These are phyloP conservation scores for Candida yuanshanica DNA, from an alignment of 805 yeast genomes.

Conservation along the genomic window DNA sequence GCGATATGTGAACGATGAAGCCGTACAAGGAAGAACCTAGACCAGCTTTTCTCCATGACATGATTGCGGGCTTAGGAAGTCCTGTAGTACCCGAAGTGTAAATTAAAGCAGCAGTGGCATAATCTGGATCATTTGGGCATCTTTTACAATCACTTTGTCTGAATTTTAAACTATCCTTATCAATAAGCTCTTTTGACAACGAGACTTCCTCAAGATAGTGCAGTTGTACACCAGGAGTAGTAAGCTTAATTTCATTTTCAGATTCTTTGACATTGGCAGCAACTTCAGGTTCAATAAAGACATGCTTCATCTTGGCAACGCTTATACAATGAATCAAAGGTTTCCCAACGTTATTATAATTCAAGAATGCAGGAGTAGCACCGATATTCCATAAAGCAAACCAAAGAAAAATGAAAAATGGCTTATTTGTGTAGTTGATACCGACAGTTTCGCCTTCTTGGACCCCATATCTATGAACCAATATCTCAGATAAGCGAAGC, in stretches of 20 bases:
- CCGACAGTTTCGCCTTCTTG: slow-evolving; percentile 65
- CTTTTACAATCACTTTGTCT: slow-evolving; percentile 54
- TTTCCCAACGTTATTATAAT: slow-evolving; percentile 68
- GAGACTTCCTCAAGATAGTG: slow-evolving; percentile 47
- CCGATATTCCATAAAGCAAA: slow-evolving; percentile 88
- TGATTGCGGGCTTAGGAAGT: slow-evolving; percentile 86
- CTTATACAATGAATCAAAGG: slow-evolving; percentile 78
- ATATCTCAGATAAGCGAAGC: slow-evolving; percentile 57
- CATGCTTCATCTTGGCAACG: slow-evolving; percentile 55
- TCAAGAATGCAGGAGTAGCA: slow-evolving; percentile 81
- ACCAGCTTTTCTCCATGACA: slow-evolving; percentile 83
- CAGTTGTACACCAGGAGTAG: slow-evolving; percentile 35
- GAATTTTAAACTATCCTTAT: slow-evolving; percentile 40
- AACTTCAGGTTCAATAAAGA: slow-evolving; percentile 73
- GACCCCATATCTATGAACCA: slow-evolving; percentile 59
- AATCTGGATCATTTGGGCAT: slow-evolving; percentile 51
- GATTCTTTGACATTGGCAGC: slow-evolving; percentile 46
- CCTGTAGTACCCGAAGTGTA: slow-evolving; percentile 96
- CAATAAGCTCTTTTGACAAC: slow-evolving; percentile 34
- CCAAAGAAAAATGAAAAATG: slow-evolving; percentile 76
- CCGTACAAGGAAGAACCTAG: slow-evolving; percentile 71
- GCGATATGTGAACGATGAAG: slow-evolving; percentile 54
- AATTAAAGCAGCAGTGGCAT: slow-evolving; percentile 63
- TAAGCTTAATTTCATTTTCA: slow-evolving; percentile 33
- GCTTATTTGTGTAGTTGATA: slow-evolving; percentile 74